Evolutionary conservation across 441 rosid genomes (phyloP).

Genomic region (Raphanus hybrid): DNA sequence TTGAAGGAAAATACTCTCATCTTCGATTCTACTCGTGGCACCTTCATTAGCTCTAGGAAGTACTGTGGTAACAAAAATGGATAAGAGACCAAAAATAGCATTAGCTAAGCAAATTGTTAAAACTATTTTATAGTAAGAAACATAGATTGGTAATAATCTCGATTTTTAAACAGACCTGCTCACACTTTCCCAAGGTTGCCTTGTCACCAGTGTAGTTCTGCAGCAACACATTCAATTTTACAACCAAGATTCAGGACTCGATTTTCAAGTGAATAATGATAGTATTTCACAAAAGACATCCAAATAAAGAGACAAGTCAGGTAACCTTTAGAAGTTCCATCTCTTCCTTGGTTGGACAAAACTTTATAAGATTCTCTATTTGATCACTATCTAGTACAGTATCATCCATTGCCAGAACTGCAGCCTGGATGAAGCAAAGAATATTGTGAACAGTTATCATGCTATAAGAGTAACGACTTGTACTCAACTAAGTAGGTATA

Average conservation of each 20-base stretch:
- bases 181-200: conserved; percentile 87
- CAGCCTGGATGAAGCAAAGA: conserved; percentile 65
- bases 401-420: conserved; percentile 95
- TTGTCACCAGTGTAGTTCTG: conserved; percentile 87
- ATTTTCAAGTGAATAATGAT: not conserved
- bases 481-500: conserved; percentile 5
- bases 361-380: no score
- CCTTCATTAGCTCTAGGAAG: conserved; percentile 96
- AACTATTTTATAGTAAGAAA: not conserved
- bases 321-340: no score
- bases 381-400: conserved; percentile 46
- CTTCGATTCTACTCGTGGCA: conserved; percentile 98
- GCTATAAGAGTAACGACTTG: conserved; percentile 12
- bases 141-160: conserved; percentile 8
- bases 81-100: conserved; percentile 18
- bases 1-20: conserved; percentile 95
- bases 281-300: conserved; percentile 21
- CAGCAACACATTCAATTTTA: conserved; percentile 37
- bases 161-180: conserved; percentile 68
- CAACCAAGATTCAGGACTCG: conserved; percentile 33
- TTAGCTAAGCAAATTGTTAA: not conserved
- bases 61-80: conserved; percentile 54
- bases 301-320: no score
- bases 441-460: conserved; percentile 10
- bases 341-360: no score